Evolutionary conservation across 306 rosid genomes (phyloP).

Genomic region (Bauhinia variegata): DNA sequence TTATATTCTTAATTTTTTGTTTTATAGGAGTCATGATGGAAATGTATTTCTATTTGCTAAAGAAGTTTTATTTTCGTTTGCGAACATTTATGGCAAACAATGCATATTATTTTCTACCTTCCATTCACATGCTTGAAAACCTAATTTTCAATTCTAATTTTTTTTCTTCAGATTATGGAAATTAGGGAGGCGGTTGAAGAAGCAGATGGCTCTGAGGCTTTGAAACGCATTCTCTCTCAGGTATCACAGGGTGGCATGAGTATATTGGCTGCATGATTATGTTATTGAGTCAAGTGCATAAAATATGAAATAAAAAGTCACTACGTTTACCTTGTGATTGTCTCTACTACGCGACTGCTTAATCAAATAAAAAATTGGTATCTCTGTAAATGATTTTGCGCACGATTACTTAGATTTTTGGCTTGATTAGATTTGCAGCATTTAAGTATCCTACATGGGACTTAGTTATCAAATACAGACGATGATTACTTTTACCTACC

Average conservation of each 20-base stretch:
- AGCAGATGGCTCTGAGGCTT: slow-evolving; percentile 63
- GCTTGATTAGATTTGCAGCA: slow-evolving; percentile 1
- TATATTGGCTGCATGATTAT: too few species aligned
- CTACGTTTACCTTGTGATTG: background rate
- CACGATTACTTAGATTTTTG: background rate
- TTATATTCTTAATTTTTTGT: background rate
- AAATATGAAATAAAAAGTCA: background rate
- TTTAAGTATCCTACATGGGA: background rate
- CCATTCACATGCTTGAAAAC: slow-evolving; percentile 9
- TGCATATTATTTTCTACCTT: slow-evolving; percentile 11
- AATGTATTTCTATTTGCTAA: background rate
- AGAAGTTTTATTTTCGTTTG: background rate
- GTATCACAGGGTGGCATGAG: slow-evolving; percentile 33
- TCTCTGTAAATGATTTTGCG: background rate
- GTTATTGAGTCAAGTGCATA: too few species aligned
- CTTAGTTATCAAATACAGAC: slow-evolving; percentile 13
- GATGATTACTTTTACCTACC: slow-evolving; percentile 25
- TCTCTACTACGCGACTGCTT: background rate
- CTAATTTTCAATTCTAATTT: slow-evolving; percentile 1
- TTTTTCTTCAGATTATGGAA: slow-evolving; percentile 78
- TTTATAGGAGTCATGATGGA: slow-evolving; percentile 15
- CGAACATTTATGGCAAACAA: background rate
- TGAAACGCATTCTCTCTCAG: slow-evolving; percentile 68
- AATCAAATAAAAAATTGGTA: background rate
- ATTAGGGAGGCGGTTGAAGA: slow-evolving; percentile 94